Percentiles rank a stretch among this genome's conserved stretches.
Evolutionary conservation across 768 basidiomycete genomes (phyloP).

Genomic region (Strobilomyces echinocephalus): DNA sequence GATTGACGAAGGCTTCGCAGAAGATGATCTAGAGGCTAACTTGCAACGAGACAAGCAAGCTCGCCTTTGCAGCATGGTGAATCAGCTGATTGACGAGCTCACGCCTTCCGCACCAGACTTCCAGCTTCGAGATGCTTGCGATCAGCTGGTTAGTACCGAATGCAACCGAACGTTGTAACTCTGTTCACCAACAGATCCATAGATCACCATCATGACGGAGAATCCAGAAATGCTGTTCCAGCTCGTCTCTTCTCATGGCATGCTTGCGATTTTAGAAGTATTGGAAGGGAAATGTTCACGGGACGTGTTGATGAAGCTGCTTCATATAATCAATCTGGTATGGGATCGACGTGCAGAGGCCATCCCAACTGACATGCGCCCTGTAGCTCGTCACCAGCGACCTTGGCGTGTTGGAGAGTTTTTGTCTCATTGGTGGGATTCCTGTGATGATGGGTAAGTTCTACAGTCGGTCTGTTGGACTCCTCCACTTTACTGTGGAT

Average conservation of each 20-base stretch:
- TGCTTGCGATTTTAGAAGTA: conserved; percentile 92
- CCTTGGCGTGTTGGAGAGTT: conserved; percentile 84
- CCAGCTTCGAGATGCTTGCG: conserved; percentile 77
- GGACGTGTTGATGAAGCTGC: conserved; percentile 78
- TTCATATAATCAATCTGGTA: conserved; percentile 89
- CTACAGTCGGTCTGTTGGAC: not conserved
- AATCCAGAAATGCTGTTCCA: conserved; percentile 83
- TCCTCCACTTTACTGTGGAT: conserved; percentile 2
- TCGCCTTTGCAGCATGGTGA: conserved; percentile 74
- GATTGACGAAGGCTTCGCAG: conserved; percentile 92
- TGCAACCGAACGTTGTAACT: not conserved
- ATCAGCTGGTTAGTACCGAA: conserved; percentile 65
- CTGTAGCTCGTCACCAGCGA: conserved; percentile 63
- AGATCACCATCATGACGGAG: conserved; percentile 75
- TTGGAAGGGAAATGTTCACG: conserved; percentile 82
- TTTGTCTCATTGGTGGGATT: conserved; percentile 93
- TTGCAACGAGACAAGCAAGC: conserved; percentile 92
- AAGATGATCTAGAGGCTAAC: conserved; percentile 89
- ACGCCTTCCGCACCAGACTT: conserved; percentile 78
- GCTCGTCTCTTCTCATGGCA: conserved; percentile 88
- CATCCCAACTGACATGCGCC: not conserved
- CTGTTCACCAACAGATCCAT: not conserved
- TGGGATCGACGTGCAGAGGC: not conserved
- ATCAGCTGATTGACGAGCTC: conserved; percentile 81
- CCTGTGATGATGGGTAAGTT: conserved; percentile 86